These are phyloP conservation scores for Voacanga thouarsii DNA, from an alignment of 257 asterid genomes.

Conservation along the genomic window DNA sequence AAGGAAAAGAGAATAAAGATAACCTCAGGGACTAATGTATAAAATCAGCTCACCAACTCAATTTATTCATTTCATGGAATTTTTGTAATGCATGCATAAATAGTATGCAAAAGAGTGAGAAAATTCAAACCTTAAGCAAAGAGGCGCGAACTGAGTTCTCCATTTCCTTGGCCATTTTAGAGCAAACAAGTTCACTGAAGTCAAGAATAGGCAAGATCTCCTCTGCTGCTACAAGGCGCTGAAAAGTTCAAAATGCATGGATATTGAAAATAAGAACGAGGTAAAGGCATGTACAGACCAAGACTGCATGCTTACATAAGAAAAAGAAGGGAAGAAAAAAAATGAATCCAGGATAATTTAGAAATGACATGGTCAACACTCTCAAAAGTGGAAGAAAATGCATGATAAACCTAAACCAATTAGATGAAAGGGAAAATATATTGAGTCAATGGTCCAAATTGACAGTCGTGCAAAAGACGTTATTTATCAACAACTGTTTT, in stretches of 20 bases:
- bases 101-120: not conserved
- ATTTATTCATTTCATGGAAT: not conserved
- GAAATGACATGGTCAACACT: not conserved
- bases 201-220: conserved; percentile 67
- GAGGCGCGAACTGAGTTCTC: conserved; percentile 56
- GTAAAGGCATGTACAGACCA: not conserved
- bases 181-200: conserved; percentile 31
- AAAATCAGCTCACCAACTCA: not conserved
- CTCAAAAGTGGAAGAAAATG: not conserved
- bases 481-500: not conserved
- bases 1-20: not conserved
- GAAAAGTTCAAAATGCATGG: conserved; percentile 22
- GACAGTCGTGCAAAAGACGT: not conserved
- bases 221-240: conserved; percentile 88
- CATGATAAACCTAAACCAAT: not conserved
- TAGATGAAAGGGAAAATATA: not conserved
- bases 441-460: not conserved
- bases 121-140: conserved; percentile 60
- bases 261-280: not conserved
- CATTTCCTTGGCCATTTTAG: conserved; percentile 47
- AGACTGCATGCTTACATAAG: not conserved
- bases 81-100: not conserved
- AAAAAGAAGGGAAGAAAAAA: not conserved
- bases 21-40: not conserved
- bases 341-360: conserved; percentile 5